Base-by-base conservation (phyloP, 169 alveolate genomes). In the Plasmodium billcollinsi region DNA sequence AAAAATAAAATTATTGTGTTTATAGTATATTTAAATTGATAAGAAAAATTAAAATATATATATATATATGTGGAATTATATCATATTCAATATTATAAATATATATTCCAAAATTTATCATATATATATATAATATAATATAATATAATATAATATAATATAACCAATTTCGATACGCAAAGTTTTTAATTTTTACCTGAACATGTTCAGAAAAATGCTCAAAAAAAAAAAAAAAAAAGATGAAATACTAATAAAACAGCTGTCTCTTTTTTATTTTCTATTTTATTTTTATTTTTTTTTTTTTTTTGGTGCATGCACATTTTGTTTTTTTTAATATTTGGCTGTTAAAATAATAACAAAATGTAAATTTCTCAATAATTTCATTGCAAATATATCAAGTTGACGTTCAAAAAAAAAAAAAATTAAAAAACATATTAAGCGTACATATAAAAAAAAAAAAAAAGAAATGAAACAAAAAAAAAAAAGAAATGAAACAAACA, bases 221-320 rank as follows among this genome's bases (percentile, higher is more conserved):
- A 39, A 20, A n/a, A n/a, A 14, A 52, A 52, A 58, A 74, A 73
- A 73, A 73, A 47, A 73, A 73, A 73, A 73, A 21, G 24, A 9
- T 72, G 69, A 72, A n/a, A 72, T 72, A 18, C 26, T 50, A 47
- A 21, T 50, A 72, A 72, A 72, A 72, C 18, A 39, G 88, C 73
- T 74, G 15, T 74, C 67, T 73, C 12, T 58, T 39, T 33, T 52
- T 52, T 52, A 52, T 52, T 52, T 33, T 52, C 26, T 52, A 52
- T 52, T 52, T 26, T 12, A 20, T 52, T 54, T 73, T 73, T 8
- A 5, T 69, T 15, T 69, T 0, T 69, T 47, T 69, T 69, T 69
- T 47, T 43, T 69, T 69, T 45, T 69, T 43, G 61, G 62, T 69
- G 76, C 63, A 49, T 69, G 61, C 26, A 45, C 11, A 69, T 45